Conservation (phyloP, 495 filamentous ascomycete species). For the Penicillium lividum region DNA sequence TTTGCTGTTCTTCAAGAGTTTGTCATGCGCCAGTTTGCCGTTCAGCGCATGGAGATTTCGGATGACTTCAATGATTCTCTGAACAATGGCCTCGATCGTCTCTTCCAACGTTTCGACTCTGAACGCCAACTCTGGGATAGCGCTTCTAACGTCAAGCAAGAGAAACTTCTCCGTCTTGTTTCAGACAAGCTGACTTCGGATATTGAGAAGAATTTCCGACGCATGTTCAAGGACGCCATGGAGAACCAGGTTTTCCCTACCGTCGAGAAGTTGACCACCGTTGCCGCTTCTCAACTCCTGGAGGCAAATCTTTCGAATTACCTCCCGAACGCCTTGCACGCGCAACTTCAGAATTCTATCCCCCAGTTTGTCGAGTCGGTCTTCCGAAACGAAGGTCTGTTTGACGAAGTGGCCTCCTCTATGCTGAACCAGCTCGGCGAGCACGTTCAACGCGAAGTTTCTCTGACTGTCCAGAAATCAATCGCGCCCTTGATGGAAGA, state of each 20-base stretch:
- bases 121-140: constrained; percentile 58
- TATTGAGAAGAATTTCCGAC: constrained; percentile 74
- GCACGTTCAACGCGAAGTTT: constrained; percentile 62
- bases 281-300: neutral
- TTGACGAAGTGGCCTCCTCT: constrained; percentile 59
- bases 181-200: constrained; percentile 87
- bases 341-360: constrained; percentile 56
- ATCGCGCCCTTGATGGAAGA: constrained; percentile 67
- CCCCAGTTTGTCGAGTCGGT: constrained; percentile 62
- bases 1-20: no score
- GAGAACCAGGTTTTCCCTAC: constrained; percentile 63
- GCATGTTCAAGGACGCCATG: constrained; percentile 69
- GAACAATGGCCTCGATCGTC: neutral
- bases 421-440: constrained; percentile 55
- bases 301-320: neutral
- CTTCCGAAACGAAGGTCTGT: constrained; percentile 64
- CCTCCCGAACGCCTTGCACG: constrained; percentile 56
- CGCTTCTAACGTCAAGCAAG: constrained; percentile 67
- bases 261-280: constrained; percentile 53
- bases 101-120: neutral
- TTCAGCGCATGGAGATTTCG: no score
- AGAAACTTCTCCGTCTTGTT: constrained; percentile 81
- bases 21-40: no score
- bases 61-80: neutral
- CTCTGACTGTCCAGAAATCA: constrained; percentile 59